Base-by-base conservation (phyloP, 2,329 filamentous ascomycete genomes). In the Karstenula rhodostoma region DNA sequence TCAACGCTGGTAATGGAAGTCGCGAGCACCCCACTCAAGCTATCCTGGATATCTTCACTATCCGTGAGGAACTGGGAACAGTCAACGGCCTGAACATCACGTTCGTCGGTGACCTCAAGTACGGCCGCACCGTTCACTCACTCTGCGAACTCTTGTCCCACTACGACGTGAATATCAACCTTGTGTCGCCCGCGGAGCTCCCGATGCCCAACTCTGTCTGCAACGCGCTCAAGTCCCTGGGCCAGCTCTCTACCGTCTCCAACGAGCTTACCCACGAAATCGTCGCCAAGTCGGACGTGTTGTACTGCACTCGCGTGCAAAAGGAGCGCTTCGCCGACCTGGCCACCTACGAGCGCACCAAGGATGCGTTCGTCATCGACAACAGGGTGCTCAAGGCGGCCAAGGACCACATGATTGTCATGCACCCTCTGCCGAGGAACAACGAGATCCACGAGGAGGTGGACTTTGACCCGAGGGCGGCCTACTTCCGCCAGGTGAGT, bases 401-500 rank as follows among this genome's bases (percentile, higher is more conserved):
- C 56, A 99, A 99, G 89, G 86, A 85, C 77, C 90, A 91, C 73
- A 97, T 96, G 89, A 87, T 97, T 65, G 91, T 99, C 66, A 89
- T 99, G 89, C 95, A 99, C 81, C 95, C 95, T 59, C 85, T 99
- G 73, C 95, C 95, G 43, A 87, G 95, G 73, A 98, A 98, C 75
- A 89, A 90, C 67, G 95, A 99, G 85, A 90, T 99, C 76, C 89
- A 89, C 35, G 93, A 96, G 81, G 95, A 99, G 83, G 93, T 99
- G 51, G 95, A 99, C 80, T 97, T 96, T 82, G 95, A 99, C 82
- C 93, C 96, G 77, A 85, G 95, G 71, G 95, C 95, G 60, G 94
- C 95, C 58, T 99, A 99, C 84, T 99, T 99, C 82, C 89, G 95
- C 91, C 95, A 99, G 91, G 94, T 97, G 82, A 88, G 91, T 72